Base-by-base conservation (phyloP, 805 yeast genomes). In the Wickerhamiella spandovensis region DNA sequence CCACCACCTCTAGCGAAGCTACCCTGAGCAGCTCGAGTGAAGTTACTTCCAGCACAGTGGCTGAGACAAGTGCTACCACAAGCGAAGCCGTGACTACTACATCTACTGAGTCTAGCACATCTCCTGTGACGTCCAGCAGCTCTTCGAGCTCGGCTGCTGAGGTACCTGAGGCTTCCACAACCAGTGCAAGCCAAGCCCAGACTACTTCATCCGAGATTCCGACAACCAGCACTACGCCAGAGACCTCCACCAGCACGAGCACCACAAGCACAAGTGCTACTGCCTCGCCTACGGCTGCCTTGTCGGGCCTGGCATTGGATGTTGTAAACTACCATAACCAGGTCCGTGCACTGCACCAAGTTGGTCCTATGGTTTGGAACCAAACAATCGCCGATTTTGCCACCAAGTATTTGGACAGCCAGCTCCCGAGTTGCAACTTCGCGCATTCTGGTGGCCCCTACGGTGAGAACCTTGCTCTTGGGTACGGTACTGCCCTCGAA, bases 391-490 rank as follows among this genome's bases (percentile, higher is more conserved):
- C 75, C 47, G 53, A 62, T 7, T 72, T 74, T 56, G 86, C 88
- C 48, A 74, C 69, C 58, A 55, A 59, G 25, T 79, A 72, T 57
- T 4, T 48, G 13, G 44, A 53, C 42, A 49, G 47, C 44, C 48
- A 25, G 20, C 82, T 84, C 5, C 68, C 67, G 41, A 48, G 58
- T 3, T 77, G 77, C 61, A 64, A 70, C 28, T 81, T 82, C 50
- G 62, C 65, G 21, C 89, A 82, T 63, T 78, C 86, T 0, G 66
- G 69, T 39, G 76, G 78, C 13, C 71, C 71, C n/a, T 77, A 76
- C 61, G 89, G 89, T 48, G 88, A 82, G 61, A 82, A 82, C 64
- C 69, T 82, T 51, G 88, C 87, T 13, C 71, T 77, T 28, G 88
- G 88, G 18, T 81, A 72, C 64, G 59, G 72, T 61, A 59, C 67